A percentile compares a stretch with the other conserved stretches of the same genome.
phyloP scores from a whole-genome alignment of 768 basidiomycete genomes.

The Tephrocybe sp. region DNA sequence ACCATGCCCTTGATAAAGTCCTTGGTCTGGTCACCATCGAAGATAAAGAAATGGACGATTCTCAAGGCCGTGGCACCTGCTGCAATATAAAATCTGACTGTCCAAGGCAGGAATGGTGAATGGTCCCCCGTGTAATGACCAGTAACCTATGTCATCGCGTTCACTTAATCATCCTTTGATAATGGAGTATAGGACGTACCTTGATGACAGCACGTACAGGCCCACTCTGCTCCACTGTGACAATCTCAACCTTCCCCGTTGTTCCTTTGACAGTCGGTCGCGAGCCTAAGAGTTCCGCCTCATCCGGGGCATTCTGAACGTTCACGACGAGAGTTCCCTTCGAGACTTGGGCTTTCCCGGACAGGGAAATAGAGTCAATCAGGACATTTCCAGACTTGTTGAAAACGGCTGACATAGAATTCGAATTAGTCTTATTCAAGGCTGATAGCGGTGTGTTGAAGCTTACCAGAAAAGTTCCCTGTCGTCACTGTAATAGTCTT shows the following conservation, averaged over 20 bases:
- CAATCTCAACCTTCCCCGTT: constrained; percentile 27
- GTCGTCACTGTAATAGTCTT: constrained; percentile 30
- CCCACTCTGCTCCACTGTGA: constrained; percentile 34
- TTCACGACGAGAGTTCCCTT: constrained; percentile 30
- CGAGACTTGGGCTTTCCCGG: constrained; percentile 27
- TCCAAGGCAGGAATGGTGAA: constrained; percentile 35
- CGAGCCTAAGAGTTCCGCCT: constrained; percentile 27
- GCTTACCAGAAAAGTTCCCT: constrained; percentile 32
- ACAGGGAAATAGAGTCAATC: constrained; percentile 29
- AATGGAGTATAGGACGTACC: constrained; percentile 14
- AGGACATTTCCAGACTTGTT: constrained; percentile 30
- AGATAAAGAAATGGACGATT: constrained; percentile 38
- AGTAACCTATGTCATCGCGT: constrained; percentile 22
- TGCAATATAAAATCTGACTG: constrained; percentile 33
- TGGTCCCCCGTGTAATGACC: constrained; percentile 35
- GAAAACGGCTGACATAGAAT: constrained; percentile 24
- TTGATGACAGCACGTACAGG: constrained; percentile 39
- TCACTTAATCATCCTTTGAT: neutral
- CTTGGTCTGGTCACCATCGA: constrained; percentile 35
- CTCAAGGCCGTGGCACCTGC: constrained; percentile 32
- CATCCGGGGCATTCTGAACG: constrained; percentile 33
- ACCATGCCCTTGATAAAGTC: constrained; percentile 39
- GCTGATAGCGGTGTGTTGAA: neutral
- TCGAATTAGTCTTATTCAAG: neutral
- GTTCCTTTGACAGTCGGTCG: constrained; percentile 22